Evolutionary conservation across 1,284 basidiomycete species (phyloP), one percentile per base, ranked within the genome.

Genomic region (Singerocomus inundabilis): DNA sequence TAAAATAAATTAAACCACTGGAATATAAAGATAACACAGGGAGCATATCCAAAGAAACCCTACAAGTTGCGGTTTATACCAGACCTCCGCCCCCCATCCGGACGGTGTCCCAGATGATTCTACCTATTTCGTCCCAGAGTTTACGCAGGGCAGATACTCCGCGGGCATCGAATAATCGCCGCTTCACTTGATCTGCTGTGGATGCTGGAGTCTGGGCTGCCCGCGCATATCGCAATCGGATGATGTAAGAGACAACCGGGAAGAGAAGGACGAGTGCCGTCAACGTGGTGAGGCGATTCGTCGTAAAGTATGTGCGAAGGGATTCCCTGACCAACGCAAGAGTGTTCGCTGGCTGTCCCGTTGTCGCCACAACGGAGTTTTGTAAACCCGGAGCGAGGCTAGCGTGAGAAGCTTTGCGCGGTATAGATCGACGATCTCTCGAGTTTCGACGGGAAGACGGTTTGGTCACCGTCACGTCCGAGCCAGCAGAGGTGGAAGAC

Each of bases 31-130:
- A 67, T 62, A 63, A 46, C 42, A 33, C 36, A 48, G 43, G 42
- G 38, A 32, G 33, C 13, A n/a, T 10, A 39, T 43, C 38, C 26
- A 49, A 40, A 4, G 13, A 10, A 29, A 1, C 6, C 16, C 8
- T 31, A 11, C 2, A 7, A 3, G 1, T 10, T 28, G 13, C 42
- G 6, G 21, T 12, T 28, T 37, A 89, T 35, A 85, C 85, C 53
- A 90, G 67, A 21, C 87, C 87, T 52, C 85, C 77, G 12, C 85
- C 87, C 2, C 82, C 88, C 88, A 90, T 90, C 57, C 74, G 74
- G 24, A 87, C 75, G 4, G 85, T 86, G 69, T 90, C 88, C 43
- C 70, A 63, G 13, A 90, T 71, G 4, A 75, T 80, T 29, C 76
- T 72, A 5, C 78, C 58, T 10, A 76, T 59, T 60, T 82, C 82